Base-by-base conservation (phyloP, 495 filamentous ascomycete genomes). In the Clavariopsis aquatica region DNA sequence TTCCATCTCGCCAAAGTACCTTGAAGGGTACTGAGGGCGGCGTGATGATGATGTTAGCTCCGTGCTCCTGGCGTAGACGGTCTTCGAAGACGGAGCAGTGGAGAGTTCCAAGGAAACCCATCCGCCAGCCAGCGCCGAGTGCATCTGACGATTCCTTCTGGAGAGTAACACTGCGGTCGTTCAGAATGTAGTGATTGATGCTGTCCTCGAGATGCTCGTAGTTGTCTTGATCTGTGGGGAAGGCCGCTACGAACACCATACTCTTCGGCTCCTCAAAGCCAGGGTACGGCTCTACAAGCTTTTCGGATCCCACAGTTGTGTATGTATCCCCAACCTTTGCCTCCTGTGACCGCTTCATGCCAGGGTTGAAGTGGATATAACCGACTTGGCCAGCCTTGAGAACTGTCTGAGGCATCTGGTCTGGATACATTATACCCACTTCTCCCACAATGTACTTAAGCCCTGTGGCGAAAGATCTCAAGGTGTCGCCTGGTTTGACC, bases 81-180 rank as follows among this genome's bases (percentile, higher is more conserved):
- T 98, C 94, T 76, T 98, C 93, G 69, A 98, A 98, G 3, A 98
- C 94, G 29, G 93, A 96, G 75, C 94, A 96, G 74, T 98, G 94
- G 34, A 98, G 81, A 13, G 92, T 97, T 0, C 94, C 94, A n/a
- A 98, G 74, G 71, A 98, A 98, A 0, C 94, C 94, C 36, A 98
- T 77, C 38, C 94, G 84, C 88, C 94, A 98, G 1, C 94, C 94
- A 20, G 93, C 91, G 5, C 94, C 94, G 0, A 98, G 79, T 0
- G 94, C 94, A 62, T 98, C 91, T 0, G 92, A 96, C 28, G 87
- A 89, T 69, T 97, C 94, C 74, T 96, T 98, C 63, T 92, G 88
- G 31, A 98, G 78, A 13, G 92, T 96, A 52, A 98, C 90, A 75
- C 91, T 96, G 56, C 94, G 86, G 75, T 98, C 94, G 73, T 98